phyloP scores from a whole-genome alignment of 306 rosid genomes.

The Mimosa bimucronata region DNA sequence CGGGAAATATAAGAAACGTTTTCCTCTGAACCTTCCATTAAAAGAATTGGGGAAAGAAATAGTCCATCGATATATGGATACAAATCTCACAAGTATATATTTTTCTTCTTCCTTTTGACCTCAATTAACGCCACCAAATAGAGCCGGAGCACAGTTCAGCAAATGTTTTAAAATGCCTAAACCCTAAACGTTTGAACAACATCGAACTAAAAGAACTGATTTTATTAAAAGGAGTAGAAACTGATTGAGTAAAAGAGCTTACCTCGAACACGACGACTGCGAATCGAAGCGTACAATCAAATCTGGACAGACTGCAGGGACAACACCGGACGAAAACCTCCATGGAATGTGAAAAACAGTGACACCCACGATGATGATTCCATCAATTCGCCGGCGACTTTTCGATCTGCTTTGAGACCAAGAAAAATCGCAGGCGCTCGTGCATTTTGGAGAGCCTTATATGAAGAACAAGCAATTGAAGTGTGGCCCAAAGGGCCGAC shows the following conservation, averaged over 20 bases:
- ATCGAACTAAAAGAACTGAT: conserved; percentile 10
- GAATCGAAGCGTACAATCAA: conserved; percentile 53
- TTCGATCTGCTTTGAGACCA: conserved; percentile 57
- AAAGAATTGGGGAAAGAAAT: neutral
- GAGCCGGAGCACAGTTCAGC: too few species aligned
- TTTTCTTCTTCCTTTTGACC: conserved; percentile 13
- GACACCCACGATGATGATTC: conserved; percentile 48
- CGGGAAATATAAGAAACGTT: conserved; percentile 23
- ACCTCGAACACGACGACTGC: conserved; percentile 64
- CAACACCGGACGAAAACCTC: conserved; percentile 62
- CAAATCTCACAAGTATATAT: conserved; percentile 14
- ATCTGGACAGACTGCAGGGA: conserved; percentile 53
- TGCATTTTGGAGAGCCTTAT: conserved; percentile 50
- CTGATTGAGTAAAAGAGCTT: conserved; percentile 37
- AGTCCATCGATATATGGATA: neutral
- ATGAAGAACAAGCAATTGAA: neutral
- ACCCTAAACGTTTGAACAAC: conserved; percentile 37
- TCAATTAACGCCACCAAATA: conserved; percentile 36
- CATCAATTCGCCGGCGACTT: conserved; percentile 75
- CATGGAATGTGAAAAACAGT: conserved; percentile 52
- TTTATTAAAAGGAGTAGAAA: neutral
- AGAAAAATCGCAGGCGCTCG: conserved; percentile 45
- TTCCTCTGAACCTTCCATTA: neutral
- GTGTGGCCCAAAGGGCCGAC: conserved; percentile 17
- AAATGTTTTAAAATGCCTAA: conserved; percentile 23